Percentiles rank a stretch among this genome's conserved stretches.
phyloP scores from a whole-genome alignment of 768 basidiomycete genomes.

The Russula earlei region DNA sequence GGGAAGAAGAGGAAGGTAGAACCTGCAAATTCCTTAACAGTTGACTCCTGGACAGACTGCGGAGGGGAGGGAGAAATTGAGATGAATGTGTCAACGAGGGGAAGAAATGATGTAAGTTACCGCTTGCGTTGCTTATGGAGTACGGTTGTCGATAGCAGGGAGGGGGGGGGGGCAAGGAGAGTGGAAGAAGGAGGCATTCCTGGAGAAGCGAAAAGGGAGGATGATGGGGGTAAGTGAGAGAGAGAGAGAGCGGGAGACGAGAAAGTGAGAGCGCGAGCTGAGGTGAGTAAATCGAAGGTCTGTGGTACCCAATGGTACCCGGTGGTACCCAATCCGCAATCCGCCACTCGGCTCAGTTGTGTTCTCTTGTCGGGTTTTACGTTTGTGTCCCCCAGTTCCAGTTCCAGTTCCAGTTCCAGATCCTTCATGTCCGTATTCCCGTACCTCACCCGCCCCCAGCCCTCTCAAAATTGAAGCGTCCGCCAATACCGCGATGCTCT shows the following conservation, averaged over 20 bases:
- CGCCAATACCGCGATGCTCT: not conserved
- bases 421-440: too few species aligned
- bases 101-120: conserved; percentile 10
- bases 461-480: not conserved
- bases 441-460: not conserved
- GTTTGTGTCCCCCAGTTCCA: not conserved
- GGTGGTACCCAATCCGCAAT: conserved; percentile 1
- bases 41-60: conserved; percentile 24
- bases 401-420: not conserved
- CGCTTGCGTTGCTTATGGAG: conserved; percentile 15
- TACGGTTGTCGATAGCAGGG: not conserved
- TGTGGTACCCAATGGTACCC: too few species aligned
- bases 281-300: conserved; percentile 18
- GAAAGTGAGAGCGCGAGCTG: conserved; percentile 15
- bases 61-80: conserved; percentile 14
- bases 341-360: conserved; percentile 17
- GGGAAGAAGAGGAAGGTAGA: not conserved
- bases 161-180: not conserved
- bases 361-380: conserved; percentile 8
- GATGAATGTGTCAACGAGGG: conserved; percentile 1
- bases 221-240: conserved; percentile 14
- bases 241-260: conserved; percentile 9
- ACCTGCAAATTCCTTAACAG: conserved; percentile 37
- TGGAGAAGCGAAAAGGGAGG: conserved; percentile 6
- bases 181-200: conserved; percentile 1